Percentiles rank a stretch among this genome's conserved stretches.
phyloP scores from a whole-genome alignment of 2,329 filamentous ascomycete species.

The Trichoderma pleuroti region DNA sequence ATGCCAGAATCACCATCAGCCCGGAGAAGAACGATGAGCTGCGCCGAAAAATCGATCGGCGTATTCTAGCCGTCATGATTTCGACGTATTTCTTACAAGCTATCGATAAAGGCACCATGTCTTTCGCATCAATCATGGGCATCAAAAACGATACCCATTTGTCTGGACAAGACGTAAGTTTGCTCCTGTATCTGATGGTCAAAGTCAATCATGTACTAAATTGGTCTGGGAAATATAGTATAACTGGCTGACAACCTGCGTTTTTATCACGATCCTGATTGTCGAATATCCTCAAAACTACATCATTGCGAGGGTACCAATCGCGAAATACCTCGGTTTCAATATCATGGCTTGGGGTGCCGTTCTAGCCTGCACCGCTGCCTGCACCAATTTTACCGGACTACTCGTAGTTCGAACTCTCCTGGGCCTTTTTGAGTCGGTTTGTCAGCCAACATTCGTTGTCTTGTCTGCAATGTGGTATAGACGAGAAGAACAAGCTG shows the following conservation, averaged over 20 bases:
- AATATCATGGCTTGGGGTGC: slow-evolving; percentile 9
- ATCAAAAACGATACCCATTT: background rate
- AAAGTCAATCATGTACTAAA: background rate
- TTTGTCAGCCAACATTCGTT: slow-evolving; percentile 8
- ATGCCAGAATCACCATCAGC: background rate
- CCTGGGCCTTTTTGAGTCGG: slow-evolving; percentile 10
- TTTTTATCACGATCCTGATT: slow-evolving; percentile 3
- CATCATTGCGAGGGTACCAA: background rate
- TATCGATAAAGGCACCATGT: slow-evolving; percentile 13
- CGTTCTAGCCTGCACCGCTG: slow-evolving; percentile 6
- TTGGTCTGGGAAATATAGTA: background rate
- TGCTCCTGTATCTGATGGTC: too few species aligned
- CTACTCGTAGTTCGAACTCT: background rate
- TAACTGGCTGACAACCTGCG: slow-evolving; percentile 7
- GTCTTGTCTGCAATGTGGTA: slow-evolving; percentile 12
- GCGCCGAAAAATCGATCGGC: slow-evolving; percentile 6
- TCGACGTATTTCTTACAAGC: slow-evolving; percentile 5
- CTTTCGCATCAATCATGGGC: slow-evolving; percentile 11
- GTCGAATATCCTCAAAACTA: slow-evolving; percentile 14
- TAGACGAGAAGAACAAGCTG: slow-evolving; percentile 6
- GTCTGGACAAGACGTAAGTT: slow-evolving; percentile 1
- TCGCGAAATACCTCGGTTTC: slow-evolving; percentile 8
- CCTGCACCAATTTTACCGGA: background rate
- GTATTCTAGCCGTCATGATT: background rate
- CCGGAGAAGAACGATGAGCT: background rate